phyloP scores from a whole-genome alignment of 768 basidiomycete species.

The Mrakia frigida region DNA sequence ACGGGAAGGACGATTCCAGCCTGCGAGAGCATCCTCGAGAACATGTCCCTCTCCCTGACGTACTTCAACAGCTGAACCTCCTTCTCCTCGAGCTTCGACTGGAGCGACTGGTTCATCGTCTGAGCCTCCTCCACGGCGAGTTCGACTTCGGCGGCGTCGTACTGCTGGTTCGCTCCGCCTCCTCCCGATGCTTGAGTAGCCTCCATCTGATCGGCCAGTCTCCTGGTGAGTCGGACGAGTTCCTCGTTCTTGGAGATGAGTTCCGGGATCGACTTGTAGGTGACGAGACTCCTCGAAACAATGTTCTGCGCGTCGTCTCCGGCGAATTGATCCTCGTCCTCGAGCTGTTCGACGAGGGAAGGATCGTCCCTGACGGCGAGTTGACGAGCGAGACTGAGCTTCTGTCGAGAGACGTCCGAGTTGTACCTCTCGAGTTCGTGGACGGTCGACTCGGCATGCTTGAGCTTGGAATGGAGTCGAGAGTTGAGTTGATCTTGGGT shows the following conservation, averaged over 20 bases:
- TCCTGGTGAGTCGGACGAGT: conserved; percentile 72
- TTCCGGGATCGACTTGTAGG: conserved; percentile 70
- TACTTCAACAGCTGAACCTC: conserved; percentile 73
- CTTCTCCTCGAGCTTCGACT: conserved; percentile 70
- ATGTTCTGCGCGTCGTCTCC: conserved; percentile 49
- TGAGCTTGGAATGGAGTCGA: conserved; percentile 15
- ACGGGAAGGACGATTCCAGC: conserved; percentile 45
- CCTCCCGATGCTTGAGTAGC: conserved; percentile 35
- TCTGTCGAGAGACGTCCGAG: conserved; percentile 74
- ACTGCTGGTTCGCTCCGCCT: conserved; percentile 6
- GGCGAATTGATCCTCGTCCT: conserved; percentile 41
- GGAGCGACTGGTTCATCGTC: conserved; percentile 72
- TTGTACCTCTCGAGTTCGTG: conserved; percentile 68
- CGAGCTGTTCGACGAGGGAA: conserved; percentile 57
- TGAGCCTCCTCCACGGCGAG: conserved; percentile 66
- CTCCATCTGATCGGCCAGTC: conserved; percentile 73
- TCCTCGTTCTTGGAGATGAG: conserved; percentile 92
- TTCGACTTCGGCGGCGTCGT: conserved; percentile 60
- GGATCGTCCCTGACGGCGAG: conserved; percentile 78
- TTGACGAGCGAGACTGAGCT: conserved; percentile 71
- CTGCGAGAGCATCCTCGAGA: conserved; percentile 63
- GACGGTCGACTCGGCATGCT: conserved; percentile 34
- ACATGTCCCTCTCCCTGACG: conserved; percentile 79
- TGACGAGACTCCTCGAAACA: conserved; percentile 81
- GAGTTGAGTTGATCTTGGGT: background rate